These are phyloP conservation scores for Hypoxylon subgilvum DNA, from an alignment of 495 filamentous ascomycete genomes.

Conservation along the genomic window DNA sequence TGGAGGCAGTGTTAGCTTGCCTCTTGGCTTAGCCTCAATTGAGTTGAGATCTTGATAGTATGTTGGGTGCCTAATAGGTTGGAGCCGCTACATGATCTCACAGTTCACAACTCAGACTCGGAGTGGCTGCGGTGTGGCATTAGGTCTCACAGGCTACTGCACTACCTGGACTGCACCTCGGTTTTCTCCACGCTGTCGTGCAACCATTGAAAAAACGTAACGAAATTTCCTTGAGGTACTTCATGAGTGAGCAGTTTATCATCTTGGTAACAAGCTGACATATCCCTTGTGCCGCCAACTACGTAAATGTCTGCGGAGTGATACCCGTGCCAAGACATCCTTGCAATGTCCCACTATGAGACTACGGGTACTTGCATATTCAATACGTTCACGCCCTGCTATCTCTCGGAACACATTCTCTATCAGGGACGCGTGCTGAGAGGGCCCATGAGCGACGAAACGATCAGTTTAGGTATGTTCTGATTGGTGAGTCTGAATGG, in stretches of 20 bases:
- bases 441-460: neutral
- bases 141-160: too few species aligned
- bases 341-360: slow-evolving; percentile 7
- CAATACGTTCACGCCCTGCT: slow-evolving; percentile 14
- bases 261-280: neutral
- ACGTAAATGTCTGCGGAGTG: neutral
- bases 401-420: neutral
- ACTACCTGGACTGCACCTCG: too few species aligned
- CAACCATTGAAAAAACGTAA: too few species aligned
- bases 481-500: slow-evolving; percentile 14
- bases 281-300: slow-evolving; percentile 4
- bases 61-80: too few species aligned
- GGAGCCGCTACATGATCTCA: too few species aligned
- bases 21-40: too few species aligned
- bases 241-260: slow-evolving; percentile 3
- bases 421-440: neutral
- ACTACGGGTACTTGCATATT: neutral
- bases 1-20: slow-evolving; percentile 15
- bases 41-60: too few species aligned
- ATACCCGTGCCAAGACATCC: slow-evolving; percentile 13
- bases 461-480: slow-evolving; percentile 1
- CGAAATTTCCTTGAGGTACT: too few species aligned
- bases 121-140: too few species aligned
- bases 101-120: too few species aligned
- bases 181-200: too few species aligned